Evolutionary conservation across 495 filamentous ascomycete genomes (phyloP).

Genomic region (Immersiella caudata): DNA sequence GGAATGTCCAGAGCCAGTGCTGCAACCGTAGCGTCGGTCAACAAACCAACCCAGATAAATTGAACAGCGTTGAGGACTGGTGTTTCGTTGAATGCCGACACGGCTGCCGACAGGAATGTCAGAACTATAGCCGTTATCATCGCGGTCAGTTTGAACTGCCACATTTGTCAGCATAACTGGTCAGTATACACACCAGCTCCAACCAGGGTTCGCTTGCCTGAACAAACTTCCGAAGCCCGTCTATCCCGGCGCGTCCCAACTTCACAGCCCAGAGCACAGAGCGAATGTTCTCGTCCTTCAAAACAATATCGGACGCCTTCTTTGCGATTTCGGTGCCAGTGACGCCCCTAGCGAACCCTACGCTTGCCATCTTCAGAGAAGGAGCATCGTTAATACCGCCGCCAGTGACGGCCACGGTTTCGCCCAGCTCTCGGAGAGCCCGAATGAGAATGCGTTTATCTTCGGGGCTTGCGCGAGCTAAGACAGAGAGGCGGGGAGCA

Average conservation of each 20-base stretch:
- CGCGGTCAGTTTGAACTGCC: slow-evolving; percentile 84
- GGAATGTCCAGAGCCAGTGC: slow-evolving; percentile 88
- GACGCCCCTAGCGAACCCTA: slow-evolving; percentile 92
- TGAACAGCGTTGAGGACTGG: slow-evolving; percentile 86
- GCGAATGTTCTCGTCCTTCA: slow-evolving; percentile 86
- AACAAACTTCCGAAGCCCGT: slow-evolving; percentile 84
- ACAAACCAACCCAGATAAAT: slow-evolving; percentile 88
- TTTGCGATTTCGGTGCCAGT: slow-evolving; percentile 89
- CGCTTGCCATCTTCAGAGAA: slow-evolving; percentile 81
- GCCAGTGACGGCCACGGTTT: slow-evolving; percentile 83
- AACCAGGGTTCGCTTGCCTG: slow-evolving; percentile 52
- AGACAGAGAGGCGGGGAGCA: slow-evolving; percentile 74
- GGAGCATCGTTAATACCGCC: slow-evolving; percentile 91
- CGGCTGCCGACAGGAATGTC: slow-evolving; percentile 80
- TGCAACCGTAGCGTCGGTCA: slow-evolving; percentile 90
- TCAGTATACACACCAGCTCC: neutral
- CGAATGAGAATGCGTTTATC: slow-evolving; percentile 81
- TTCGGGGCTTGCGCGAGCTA: slow-evolving; percentile 84
- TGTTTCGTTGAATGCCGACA: slow-evolving; percentile 61
- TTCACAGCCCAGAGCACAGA: slow-evolving; percentile 80
- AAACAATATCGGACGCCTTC: slow-evolving; percentile 86
- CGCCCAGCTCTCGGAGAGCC: slow-evolving; percentile 71
- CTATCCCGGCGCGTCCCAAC: slow-evolving; percentile 91
- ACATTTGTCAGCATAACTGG: slow-evolving; percentile 12
- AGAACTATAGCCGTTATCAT: slow-evolving; percentile 84